Evolutionary conservation across 352 stramenopile species (phyloP).

Genomic region (Globisporangium parvum): DNA sequence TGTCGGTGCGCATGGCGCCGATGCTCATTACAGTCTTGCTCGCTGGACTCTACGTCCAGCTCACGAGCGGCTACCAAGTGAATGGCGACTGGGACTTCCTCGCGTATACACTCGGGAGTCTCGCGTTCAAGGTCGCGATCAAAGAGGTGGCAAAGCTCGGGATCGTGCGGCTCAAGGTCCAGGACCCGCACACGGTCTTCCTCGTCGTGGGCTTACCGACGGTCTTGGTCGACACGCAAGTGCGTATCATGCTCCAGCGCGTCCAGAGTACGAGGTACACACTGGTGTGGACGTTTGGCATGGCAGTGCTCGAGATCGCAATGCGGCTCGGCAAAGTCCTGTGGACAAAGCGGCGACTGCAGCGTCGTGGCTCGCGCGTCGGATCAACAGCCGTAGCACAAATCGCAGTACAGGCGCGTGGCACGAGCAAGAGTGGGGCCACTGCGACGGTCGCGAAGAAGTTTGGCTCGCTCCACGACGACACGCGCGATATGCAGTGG

Average conservation of each 20-base stretch:
- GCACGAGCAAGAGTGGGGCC: background rate
- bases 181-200: slow-evolving; percentile 35
- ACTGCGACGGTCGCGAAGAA: no score
- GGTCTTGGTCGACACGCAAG: slow-evolving; percentile 41
- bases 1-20: slow-evolving; percentile 2
- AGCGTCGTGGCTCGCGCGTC: background rate
- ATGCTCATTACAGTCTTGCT: background rate
- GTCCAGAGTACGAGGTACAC: slow-evolving; percentile 19
- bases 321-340: slow-evolving; percentile 20
- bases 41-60: slow-evolving; percentile 7
- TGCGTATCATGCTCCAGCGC: slow-evolving; percentile 29
- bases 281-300: slow-evolving; percentile 19
- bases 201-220: slow-evolving; percentile 28
- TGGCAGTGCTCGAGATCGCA: slow-evolving; percentile 27
- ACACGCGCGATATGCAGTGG: background rate
- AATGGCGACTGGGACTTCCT: slow-evolving; percentile 4
- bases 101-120: slow-evolving; percentile 8
- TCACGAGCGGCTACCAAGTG: slow-evolving; percentile 1
- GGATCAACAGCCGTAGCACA: background rate
- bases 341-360: slow-evolving; percentile 5
- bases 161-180: slow-evolving; percentile 21
- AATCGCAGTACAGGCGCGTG: background rate
- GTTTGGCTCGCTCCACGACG: background rate
- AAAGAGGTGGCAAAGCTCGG: slow-evolving; percentile 25
- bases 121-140: slow-evolving; percentile 6